These are phyloP conservation scores for Cryptosporidium meleagridis DNA, from an alignment of 169 alveolate genomes.

Conservation along the genomic window DNA sequence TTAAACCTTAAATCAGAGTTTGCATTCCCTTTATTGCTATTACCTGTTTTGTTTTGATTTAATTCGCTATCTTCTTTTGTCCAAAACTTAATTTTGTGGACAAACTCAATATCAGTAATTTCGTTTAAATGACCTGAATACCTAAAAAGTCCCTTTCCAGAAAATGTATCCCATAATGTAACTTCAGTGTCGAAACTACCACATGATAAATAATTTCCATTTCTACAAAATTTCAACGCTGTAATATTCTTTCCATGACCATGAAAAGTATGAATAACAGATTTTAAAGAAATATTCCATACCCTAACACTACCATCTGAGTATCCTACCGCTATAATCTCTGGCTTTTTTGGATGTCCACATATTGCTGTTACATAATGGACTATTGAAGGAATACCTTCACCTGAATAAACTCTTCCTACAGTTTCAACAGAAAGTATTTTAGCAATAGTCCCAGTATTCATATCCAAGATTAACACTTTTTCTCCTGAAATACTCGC, in stretches of 20 bases:
- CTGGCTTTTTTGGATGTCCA: constrained; percentile 75
- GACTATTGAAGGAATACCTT: constrained; percentile 78
- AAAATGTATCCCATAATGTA: constrained; percentile 87
- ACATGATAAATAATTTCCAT: constrained; percentile 80
- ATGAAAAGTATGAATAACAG: constrained; percentile 77
- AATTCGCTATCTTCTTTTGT: constrained; percentile 1
- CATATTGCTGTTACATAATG: constrained; percentile 80
- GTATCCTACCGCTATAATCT: constrained; percentile 85
- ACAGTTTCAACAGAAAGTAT: constrained; percentile 66
- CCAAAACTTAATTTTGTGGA: constrained; percentile 34
- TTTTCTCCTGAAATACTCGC: constrained; percentile 79
- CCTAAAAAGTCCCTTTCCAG: constrained; percentile 84
- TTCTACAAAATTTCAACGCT: constrained; percentile 77
- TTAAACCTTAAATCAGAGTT: neutral
- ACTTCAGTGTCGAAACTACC: constrained; percentile 88
- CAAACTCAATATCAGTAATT: constrained; percentile 81
- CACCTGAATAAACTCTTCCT: constrained; percentile 77
- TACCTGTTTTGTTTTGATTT: neutral
- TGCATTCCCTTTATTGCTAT: neutral
- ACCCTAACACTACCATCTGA: constrained; percentile 85
- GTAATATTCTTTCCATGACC: constrained; percentile 83
- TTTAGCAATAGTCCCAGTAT: constrained; percentile 78
- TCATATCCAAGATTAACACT: constrained; percentile 67
- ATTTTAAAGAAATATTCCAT: constrained; percentile 79
- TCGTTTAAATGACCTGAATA: constrained; percentile 85